Conservation (phyloP, 2,329 filamentous ascomycete genomes). For the Ophiostoma ips region DNA sequence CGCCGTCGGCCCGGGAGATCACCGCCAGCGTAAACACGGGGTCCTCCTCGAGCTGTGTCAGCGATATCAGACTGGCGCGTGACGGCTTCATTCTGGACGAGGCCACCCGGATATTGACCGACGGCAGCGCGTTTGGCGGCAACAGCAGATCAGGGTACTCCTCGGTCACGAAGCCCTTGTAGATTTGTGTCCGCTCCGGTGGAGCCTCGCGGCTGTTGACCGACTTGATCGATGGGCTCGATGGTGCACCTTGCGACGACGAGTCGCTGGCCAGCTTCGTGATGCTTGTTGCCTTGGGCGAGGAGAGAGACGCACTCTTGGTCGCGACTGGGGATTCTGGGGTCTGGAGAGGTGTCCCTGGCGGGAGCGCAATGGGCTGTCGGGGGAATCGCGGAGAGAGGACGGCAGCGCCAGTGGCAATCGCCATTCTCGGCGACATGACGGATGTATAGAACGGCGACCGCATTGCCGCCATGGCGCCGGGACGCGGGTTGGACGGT, state of each 20-base stretch:
- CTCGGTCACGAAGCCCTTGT: slow-evolving; percentile 65
- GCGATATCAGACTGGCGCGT: slow-evolving; percentile 65
- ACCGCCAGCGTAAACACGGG: slow-evolving; percentile 87
- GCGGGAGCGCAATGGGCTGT: slow-evolving; percentile 58
- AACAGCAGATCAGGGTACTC: slow-evolving; percentile 78
- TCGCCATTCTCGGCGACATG: slow-evolving; percentile 47
- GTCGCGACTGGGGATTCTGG: slow-evolving; percentile 18
- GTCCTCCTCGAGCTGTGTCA: slow-evolving; percentile 75
- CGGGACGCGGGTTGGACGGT: slow-evolving; percentile 45
- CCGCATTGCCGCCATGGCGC: slow-evolving; percentile 34
- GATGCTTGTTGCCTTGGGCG: slow-evolving; percentile 28
- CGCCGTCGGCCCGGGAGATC: slow-evolving; percentile 58
- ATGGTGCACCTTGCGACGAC: slow-evolving; percentile 14
- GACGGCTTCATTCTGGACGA: slow-evolving; percentile 94
- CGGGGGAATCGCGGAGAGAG: slow-evolving; percentile 62
- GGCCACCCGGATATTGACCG: slow-evolving; percentile 73
- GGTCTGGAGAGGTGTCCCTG: slow-evolving; percentile 52
- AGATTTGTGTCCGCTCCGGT: slow-evolving; percentile 39
- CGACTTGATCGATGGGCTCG: slow-evolving; percentile 9
- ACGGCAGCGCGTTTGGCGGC: slow-evolving; percentile 75
- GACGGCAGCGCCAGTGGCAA: slow-evolving; percentile 13
- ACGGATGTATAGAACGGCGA: slow-evolving; percentile 48
- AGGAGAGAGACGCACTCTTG: slow-evolving; percentile 23
- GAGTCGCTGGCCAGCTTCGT: slow-evolving; percentile 22
- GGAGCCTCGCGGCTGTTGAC: slow-evolving; percentile 23